A percentile compares a stretch with the other conserved stretches of the same genome.
Evolutionary conservation across 352 stramenopile genomes (phyloP).

Genomic region (Globisporangium spinosum): DNA sequence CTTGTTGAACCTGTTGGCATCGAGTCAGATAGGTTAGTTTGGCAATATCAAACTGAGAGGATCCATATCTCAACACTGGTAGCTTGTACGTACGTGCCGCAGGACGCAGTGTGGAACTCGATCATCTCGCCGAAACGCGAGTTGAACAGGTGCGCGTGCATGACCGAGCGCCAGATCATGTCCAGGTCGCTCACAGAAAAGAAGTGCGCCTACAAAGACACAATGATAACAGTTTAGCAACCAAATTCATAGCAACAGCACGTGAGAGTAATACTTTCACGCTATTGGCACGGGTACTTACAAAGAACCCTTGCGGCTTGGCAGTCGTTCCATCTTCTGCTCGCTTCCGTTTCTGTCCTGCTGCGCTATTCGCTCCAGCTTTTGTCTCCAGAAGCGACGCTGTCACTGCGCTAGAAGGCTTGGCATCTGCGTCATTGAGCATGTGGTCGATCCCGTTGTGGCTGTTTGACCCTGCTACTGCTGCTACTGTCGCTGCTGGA

Average conservation of each 20-base stretch:
- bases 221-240: background rate
- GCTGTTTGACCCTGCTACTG: background rate
- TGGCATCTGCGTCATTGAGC: conserved; percentile 11
- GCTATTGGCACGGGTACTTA: conserved; percentile 1
- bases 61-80: background rate
- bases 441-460: conserved; percentile 14
- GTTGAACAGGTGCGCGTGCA: conserved; percentile 65
- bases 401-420: background rate
- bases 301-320: conserved; percentile 12
- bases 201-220: conserved; percentile 39
- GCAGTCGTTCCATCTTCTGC: conserved; percentile 5
- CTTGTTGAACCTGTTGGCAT: conserved; percentile 37
- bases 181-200: conserved; percentile 53
- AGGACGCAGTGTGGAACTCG: conserved; percentile 56
- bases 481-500: background rate
- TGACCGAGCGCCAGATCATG: conserved; percentile 57
- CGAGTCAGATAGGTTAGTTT: conserved; percentile 1
- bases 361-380: background rate
- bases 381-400: conserved; percentile 3
- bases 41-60: background rate
- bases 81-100: conserved; percentile 35
- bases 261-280: background rate
- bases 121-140: conserved; percentile 52
- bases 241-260: background rate
- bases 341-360: conserved; percentile 17